Evolutionary conservation across 768 basidiomycete genomes (phyloP).

Genomic region (Mycena pura): DNA sequence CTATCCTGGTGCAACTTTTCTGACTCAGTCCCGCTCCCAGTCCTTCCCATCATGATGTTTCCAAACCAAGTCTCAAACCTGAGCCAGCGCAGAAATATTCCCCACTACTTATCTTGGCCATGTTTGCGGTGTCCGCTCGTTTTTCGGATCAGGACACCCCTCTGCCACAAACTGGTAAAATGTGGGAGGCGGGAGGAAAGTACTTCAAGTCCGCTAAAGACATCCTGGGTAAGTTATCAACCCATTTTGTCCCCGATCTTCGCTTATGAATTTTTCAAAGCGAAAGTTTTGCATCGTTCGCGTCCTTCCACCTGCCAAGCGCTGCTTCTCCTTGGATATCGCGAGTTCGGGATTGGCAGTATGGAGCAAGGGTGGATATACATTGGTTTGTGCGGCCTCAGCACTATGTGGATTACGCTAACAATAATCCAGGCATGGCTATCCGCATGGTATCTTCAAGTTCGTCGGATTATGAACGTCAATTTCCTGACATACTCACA

Average conservation of each 20-base stretch:
- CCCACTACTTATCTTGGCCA: constrained; percentile 74
- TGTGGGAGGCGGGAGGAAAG: constrained; percentile 74
- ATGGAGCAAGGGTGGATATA: constrained; percentile 91
- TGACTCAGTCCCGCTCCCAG: constrained; percentile 34
- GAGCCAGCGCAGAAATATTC: constrained; percentile 70
- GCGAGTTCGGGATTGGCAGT: constrained; percentile 85
- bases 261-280: constrained; percentile 39
- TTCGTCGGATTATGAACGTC: constrained; percentile 7
- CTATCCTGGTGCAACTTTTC: neutral
- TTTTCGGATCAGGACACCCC: constrained; percentile 62
- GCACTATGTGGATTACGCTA: constrained; percentile 7
- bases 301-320: constrained; percentile 83
- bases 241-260: neutral
- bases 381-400: constrained; percentile 53
- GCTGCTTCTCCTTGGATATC: constrained; percentile 77
- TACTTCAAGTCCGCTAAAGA: constrained; percentile 68
- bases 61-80: constrained; percentile 46
- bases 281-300: constrained; percentile 68
- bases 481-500: constrained; percentile 34
- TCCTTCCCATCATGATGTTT: constrained; percentile 28
- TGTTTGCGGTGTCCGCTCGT: constrained; percentile 83
- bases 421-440: constrained; percentile 60
- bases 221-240: constrained; percentile 60
- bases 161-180: constrained; percentile 54
- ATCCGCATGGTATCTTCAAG: constrained; percentile 75